phyloP scores from a whole-genome alignment of 176 grass and related monocot genomes.

The Zoysia japonica region DNA sequence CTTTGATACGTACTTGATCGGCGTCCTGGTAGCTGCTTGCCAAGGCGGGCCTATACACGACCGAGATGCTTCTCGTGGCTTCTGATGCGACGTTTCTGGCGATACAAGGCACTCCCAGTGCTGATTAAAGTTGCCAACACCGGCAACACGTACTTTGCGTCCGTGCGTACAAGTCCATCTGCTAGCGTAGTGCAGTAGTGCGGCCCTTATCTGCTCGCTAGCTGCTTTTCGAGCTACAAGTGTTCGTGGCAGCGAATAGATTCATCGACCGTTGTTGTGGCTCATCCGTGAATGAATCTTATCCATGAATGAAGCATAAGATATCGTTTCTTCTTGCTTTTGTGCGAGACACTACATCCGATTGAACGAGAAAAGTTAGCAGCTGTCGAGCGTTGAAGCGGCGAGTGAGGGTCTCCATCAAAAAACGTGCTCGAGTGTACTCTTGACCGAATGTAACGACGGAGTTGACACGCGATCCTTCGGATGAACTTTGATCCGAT shows the following conservation, averaged over 20 bases:
- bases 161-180: too few relatives aligned
- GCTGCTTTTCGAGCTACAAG: too few relatives aligned
- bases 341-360: too few relatives aligned
- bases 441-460: not conserved
- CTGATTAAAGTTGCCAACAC: not conserved
- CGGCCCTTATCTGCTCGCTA: not conserved
- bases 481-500: not conserved
- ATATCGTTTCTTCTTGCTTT: too few relatives aligned
- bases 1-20: not conserved
- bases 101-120: not conserved
- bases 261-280: too few relatives aligned
- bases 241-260: too few relatives aligned
- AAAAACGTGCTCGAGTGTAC: not conserved
- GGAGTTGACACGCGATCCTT: not conserved
- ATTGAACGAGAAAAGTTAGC: not conserved
- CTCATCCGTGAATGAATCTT: too few relatives aligned
- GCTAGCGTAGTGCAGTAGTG: not conserved
- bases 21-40: not conserved
- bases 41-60: not conserved
- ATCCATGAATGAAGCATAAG: too few relatives aligned
- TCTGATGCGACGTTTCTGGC: not conserved
- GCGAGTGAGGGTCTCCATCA: not conserved
- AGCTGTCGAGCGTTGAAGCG: not conserved
- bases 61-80: constrained; percentile 20
- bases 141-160: too few relatives aligned